Percentiles rank a stretch among this genome's conserved stretches.
phyloP scores from a whole-genome alignment of 2,329 filamentous ascomycete genomes.

The Neopestalotiopsis clavispora region DNA sequence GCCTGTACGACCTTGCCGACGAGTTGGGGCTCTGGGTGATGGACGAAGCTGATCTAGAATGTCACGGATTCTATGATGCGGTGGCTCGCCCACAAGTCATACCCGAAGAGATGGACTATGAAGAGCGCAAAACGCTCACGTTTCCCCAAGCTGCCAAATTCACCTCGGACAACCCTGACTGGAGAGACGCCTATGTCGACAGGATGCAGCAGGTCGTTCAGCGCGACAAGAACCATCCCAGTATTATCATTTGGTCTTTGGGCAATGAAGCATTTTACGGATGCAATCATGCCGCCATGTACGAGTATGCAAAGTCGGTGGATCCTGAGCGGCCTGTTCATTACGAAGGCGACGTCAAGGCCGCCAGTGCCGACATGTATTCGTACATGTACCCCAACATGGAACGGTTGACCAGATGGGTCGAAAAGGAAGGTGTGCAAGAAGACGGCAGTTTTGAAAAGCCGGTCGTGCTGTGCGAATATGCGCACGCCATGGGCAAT shows the following conservation, averaged over 20 bases:
- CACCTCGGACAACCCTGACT: conserved; percentile 64
- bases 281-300: conserved; percentile 71
- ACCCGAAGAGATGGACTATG: conserved; percentile 61
- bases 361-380: conserved; percentile 67
- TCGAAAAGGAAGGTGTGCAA: conserved; percentile 46
- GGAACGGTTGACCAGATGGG: conserved; percentile 53
- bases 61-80: conserved; percentile 58
- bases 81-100: conserved; percentile 56
- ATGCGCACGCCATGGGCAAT: conserved; percentile 73
- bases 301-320: conserved; percentile 60
- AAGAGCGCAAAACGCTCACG: conserved; percentile 62
- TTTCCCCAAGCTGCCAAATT: conserved; percentile 60
- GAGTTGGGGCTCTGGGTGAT: conserved; percentile 69
- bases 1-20: conserved; percentile 64
- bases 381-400: conserved; percentile 70
- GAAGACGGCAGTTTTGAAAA: conserved; percentile 53
- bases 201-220: conserved; percentile 67
- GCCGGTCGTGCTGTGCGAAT: conserved; percentile 64
- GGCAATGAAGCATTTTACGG: conserved; percentile 79
- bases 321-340: conserved; percentile 66
- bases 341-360: conserved; percentile 68
- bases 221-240: conserved; percentile 73
- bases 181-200: conserved; percentile 70
- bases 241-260: conserved; percentile 75
- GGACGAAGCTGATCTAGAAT: conserved; percentile 56